Evolutionary conservation across 805 yeast genomes (phyloP), one percentile per base, ranked within the genome.

Genomic region (Monosporozyma siamensis): DNA sequence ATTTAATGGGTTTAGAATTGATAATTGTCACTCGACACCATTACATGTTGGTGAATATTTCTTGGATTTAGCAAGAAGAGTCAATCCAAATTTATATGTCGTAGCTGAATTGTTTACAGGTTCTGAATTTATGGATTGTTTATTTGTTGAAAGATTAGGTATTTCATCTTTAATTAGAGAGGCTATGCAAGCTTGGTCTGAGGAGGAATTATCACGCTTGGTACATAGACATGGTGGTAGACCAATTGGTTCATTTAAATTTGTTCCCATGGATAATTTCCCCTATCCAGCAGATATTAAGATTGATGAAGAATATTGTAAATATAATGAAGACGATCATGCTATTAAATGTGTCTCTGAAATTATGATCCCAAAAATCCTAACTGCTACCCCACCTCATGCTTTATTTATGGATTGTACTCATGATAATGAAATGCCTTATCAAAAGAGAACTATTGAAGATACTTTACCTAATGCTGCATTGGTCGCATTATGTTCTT

Each of bases 351-450:
- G 70, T 26, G 69, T 66, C 20, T 76, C 88, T 5, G 88, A 82
- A 57, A 65, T 82, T 47, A 78, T 77, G 46, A 71, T 84, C 39
- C 90, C 94, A 2, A 72, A 71, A 49, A 68, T 76, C 8, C 69
- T 90, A 38, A 69, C 78, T 1, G 70, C 81, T 4, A 75, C 80
- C 35, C 77, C 80, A n/a, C 94, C 95, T 4, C 97, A 88, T 64
- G 96, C 97, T 0, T 68, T 92, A 52, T 82, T 90, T 53, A 90
- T 92, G 97, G 97, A 92, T 58, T 90, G 97, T 56, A 89, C 97
- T 2, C 98, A 90, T 61, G 98, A 90, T 61, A 90, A 90, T 57
- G 92, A 88, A 64, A 81, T 79, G 17, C 95, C 97, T 2, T 74
- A 71, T 34, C 94, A 90, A 52, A 87, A 83, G 64, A 77, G 97